Percentiles rank a stretch among this genome's conserved stretches.
Evolutionary conservation across 768 basidiomycete genomes (phyloP).

Genomic region (Trametes cinnabarina): DNA sequence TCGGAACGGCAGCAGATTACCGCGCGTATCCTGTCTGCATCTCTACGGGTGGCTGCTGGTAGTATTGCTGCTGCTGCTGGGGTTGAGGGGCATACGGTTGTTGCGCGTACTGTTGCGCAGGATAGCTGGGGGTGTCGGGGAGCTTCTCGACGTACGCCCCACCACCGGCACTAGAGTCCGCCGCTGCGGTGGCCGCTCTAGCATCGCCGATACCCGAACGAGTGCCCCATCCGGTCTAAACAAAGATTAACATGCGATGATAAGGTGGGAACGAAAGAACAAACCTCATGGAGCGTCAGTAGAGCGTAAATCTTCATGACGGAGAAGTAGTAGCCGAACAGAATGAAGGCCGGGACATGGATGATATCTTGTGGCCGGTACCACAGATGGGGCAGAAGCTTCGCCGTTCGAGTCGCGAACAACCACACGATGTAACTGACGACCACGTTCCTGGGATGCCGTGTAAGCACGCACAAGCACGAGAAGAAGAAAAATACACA

Average conservation of each 20-base stretch:
- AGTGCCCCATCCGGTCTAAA: constrained; percentile 91
- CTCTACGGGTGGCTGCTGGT: constrained; percentile 30
- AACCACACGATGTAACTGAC: constrained; percentile 70
- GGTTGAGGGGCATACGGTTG: constrained; percentile 11
- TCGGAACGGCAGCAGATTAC: neutral
- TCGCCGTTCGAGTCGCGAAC: constrained; percentile 67
- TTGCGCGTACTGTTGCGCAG: constrained; percentile 5
- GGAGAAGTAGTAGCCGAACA: constrained; percentile 93
- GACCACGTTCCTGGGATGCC: constrained; percentile 60
- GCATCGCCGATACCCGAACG: constrained; percentile 89
- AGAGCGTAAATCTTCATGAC: constrained; percentile 94
- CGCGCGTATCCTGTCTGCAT: constrained; percentile 31
- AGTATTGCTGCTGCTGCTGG: constrained; percentile 19
- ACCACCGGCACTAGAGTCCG: constrained; percentile 39
- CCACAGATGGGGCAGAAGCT: constrained; percentile 65
- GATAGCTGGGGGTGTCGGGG: constrained; percentile 24
- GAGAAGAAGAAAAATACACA: constrained; percentile 24
- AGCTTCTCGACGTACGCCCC: constrained; percentile 24
- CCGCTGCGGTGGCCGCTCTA: constrained; percentile 69
- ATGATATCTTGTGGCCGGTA: constrained; percentile 55
- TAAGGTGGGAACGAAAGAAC: constrained; percentile 20
- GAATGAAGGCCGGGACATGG: constrained; percentile 62
- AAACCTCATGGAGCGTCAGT: constrained; percentile 85
- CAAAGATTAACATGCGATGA: neutral
- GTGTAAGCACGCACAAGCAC: neutral